phyloP scores from a whole-genome alignment of 2,329 filamentous ascomycete species.

The Ophiosphaerella korrae region DNA sequence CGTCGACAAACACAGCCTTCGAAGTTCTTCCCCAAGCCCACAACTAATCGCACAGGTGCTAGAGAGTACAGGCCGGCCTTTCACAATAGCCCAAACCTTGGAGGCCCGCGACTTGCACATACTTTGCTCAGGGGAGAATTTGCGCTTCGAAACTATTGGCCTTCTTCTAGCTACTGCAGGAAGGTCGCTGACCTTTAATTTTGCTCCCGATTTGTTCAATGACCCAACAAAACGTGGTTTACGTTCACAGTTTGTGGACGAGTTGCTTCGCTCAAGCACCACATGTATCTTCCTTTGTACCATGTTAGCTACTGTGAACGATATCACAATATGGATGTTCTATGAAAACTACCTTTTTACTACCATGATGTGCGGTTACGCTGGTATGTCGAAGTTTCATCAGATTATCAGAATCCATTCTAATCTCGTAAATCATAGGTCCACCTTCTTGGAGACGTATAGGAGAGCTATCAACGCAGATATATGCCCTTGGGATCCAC shows the following conservation, averaged over 20 bases:
- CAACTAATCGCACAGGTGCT: constrained; percentile 32
- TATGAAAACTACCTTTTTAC: constrained; percentile 46
- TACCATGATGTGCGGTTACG: constrained; percentile 44
- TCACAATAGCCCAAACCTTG: constrained; percentile 28
- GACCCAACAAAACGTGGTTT: constrained; percentile 20
- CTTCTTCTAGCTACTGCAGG: constrained; percentile 47
- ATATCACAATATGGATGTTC: constrained; percentile 43
- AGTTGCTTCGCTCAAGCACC: constrained; percentile 44
- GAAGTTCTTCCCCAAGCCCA: constrained; percentile 26
- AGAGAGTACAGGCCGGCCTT: constrained; percentile 33
- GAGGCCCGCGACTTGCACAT: constrained; percentile 45
- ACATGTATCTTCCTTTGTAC: constrained; percentile 46
- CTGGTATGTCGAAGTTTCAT: constrained; percentile 32
- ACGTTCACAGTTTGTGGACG: constrained; percentile 32
- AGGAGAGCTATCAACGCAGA: constrained; percentile 36
- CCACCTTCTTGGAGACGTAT: constrained; percentile 42
- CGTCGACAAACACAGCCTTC: constrained; percentile 39
- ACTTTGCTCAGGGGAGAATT: constrained; percentile 44
- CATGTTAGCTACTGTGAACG: constrained; percentile 47
- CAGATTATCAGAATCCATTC: not conserved
- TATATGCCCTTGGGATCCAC: constrained; percentile 41
- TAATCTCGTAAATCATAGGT: constrained; percentile 10
- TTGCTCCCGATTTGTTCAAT: constrained; percentile 24
- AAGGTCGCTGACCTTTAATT: constrained; percentile 34
- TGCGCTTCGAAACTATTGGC: constrained; percentile 49